Evolutionary conservation across 139 green algal species (phyloP), one percentile per base, ranked within the genome.

Genomic region (Coelastrella sp.): DNA sequence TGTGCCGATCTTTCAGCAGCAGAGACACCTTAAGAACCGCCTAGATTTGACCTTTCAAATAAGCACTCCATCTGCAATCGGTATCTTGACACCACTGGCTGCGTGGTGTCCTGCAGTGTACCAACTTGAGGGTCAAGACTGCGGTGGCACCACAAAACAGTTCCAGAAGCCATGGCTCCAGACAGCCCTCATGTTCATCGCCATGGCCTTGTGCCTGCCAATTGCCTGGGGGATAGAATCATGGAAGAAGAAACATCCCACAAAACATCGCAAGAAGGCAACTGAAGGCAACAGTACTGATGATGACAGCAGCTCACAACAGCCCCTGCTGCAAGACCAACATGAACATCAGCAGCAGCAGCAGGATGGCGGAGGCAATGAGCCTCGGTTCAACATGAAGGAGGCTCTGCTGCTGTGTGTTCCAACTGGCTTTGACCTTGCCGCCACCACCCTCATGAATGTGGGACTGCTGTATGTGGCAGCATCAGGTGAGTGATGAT

Each of bases 381-480:
- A 11, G 57, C 12, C 17, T 65, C 8, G 10, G 70, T 89, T 82
- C 82, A 91, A 22, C 20, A 66, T 94, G 68, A 76, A 70, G 14
- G 93, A 95, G 90, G 83, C 82, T 4, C 87, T 94, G 27, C 85
- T 96, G 87, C 91, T 96, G 74, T 91, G 87, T 70, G 91, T 96
- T 19, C 94, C 94, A 72, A 95, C 94, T 56, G 91, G 93, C 70
- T 96, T 96, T 88, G 93, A 95, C 88, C 90, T 95, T 22, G 75
- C 94, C 11, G 94, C 93, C 24, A 95, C 93, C 4, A 91, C 96
- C 58, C 94, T 97, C 35, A 97, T 97, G 95, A 96, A 96, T 93
- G 88, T 96, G 92, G 95, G 20, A 6, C 94, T 97, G 91, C 92
- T 97, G n/a, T 96, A 88, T 78, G 94, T 96, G 7, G 95, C 95